A percentile compares a stretch with the other conserved stretches of the same genome.
Evolutionary conservation across 2,329 filamentous ascomycete genomes (phyloP).

Genomic region (Didymella exigua): DNA sequence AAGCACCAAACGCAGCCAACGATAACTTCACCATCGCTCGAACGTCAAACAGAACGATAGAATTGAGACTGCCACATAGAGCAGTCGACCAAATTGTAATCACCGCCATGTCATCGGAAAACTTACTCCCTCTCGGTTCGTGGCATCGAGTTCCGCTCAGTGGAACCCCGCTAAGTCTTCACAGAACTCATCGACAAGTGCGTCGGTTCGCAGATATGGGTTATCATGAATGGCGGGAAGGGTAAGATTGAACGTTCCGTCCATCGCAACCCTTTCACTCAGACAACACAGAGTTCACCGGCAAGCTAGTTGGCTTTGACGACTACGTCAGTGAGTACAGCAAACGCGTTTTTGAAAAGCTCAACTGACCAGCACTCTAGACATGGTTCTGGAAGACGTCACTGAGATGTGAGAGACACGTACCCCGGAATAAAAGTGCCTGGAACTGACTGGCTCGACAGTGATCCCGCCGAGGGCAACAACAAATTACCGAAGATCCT

Average conservation of each 20-base stretch:
- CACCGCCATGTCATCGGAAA: conserved; percentile 35
- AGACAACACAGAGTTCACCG: conserved; percentile 78
- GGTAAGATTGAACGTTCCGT: conserved; percentile 58
- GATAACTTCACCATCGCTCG: conserved; percentile 14
- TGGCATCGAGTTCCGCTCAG: not conserved
- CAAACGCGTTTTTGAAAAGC: not conserved
- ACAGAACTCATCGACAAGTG: conserved; percentile 98
- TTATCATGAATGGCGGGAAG: conserved; percentile 99
- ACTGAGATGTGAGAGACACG: conserved; percentile 79
- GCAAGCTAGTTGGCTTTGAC: conserved; percentile 92
- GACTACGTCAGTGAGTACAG: conserved; percentile 95
- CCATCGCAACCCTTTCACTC: not conserved
- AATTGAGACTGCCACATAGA: not conserved
- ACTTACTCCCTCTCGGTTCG: conserved; percentile 42
- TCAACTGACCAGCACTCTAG: conserved; percentile 55
- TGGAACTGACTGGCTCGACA: conserved; percentile 48
- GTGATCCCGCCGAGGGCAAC: conserved; percentile 83
- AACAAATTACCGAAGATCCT: conserved; percentile 93
- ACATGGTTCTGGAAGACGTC: conserved; percentile 98
- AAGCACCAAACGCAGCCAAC: conserved; percentile 27
- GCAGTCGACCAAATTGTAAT: not conserved
- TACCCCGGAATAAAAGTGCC: not conserved
- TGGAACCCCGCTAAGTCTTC: conserved; percentile 23
- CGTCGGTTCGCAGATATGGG: conserved; percentile 96
- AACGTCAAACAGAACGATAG: conserved; percentile 6